Conservation (phyloP, 768 basidiomycete genomes). For the Boletus edulis region DNA sequence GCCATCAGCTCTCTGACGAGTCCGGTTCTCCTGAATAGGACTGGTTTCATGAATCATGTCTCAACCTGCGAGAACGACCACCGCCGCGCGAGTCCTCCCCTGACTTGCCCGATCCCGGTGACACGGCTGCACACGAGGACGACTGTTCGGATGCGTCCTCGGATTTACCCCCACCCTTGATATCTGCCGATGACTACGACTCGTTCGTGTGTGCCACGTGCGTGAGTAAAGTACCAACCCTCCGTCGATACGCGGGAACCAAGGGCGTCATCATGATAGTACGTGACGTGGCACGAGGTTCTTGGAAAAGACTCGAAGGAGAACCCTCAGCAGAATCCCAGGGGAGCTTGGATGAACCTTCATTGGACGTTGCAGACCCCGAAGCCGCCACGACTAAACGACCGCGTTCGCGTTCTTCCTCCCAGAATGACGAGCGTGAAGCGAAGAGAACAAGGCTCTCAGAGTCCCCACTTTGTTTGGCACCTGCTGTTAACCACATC, state of each 20-base stretch:
- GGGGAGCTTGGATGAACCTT: constrained; percentile 9
- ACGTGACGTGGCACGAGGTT: constrained; percentile 41
- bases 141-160: constrained; percentile 61
- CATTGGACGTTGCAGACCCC: constrained; percentile 26
- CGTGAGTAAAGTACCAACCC: constrained; percentile 50
- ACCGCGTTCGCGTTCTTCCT: constrained; percentile 25
- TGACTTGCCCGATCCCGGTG: constrained; percentile 2
- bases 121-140: constrained; percentile 36
- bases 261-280: constrained; percentile 65
- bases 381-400: constrained; percentile 42
- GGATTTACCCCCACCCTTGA: constrained; percentile 63
- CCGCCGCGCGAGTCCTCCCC: constrained; percentile 42
- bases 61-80: constrained; percentile 72
- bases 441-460: constrained; percentile 46
- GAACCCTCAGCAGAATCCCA: constrained; percentile 5
- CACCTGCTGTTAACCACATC: constrained; percentile 47
- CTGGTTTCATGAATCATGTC: constrained; percentile 91
- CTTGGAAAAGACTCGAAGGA: constrained; percentile 54
- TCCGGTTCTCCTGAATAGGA: constrained; percentile 45
- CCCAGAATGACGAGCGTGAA: constrained; percentile 33
- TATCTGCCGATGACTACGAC: constrained; percentile 70
- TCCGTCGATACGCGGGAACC: constrained; percentile 67
- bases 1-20: background rate
- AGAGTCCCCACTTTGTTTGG: constrained; percentile 44
- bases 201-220: constrained; percentile 71